A percentile compares a stretch with the other conserved stretches of the same genome.
These are phyloP conservation scores for Aureobasidium leucospermi DNA, from an alignment of 2,329 filamentous ascomycete species.

Conservation along the genomic window DNA sequence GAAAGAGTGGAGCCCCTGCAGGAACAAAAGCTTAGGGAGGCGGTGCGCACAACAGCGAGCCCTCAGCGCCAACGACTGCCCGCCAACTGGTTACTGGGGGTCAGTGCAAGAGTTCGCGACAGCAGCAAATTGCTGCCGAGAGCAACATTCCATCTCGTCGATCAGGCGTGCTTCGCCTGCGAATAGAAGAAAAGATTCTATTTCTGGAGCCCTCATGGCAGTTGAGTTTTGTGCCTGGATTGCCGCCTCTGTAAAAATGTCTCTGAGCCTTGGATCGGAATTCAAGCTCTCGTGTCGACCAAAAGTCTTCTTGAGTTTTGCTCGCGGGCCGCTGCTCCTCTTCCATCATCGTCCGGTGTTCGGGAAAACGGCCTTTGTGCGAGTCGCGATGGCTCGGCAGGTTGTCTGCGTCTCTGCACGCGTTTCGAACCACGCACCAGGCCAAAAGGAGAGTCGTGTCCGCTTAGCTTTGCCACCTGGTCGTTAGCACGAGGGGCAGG, in stretches of 20 bases:
- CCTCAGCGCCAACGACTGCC: neutral
- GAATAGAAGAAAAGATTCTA: conserved; percentile 10
- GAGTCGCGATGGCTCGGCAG: conserved; percentile 1
- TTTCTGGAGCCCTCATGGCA: neutral
- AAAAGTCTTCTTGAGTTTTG: neutral
- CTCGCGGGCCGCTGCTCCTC: conserved; percentile 6
- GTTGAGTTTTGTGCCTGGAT: conserved; percentile 9
- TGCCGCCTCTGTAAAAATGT: neutral
- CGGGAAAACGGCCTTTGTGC: conserved; percentile 1
- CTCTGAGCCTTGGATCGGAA: neutral
- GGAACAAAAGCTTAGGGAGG: conserved; percentile 13
- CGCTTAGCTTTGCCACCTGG: conserved; percentile 3
- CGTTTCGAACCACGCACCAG: conserved; percentile 4
- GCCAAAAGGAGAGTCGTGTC: neutral
- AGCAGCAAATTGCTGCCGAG: conserved; percentile 8
- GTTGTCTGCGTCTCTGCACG: conserved; percentile 3
- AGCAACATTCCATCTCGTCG: conserved; percentile 1
- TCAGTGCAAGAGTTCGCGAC: conserved; percentile 13
- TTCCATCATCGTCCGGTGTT: conserved; percentile 7
- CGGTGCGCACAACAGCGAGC: conserved; percentile 11
- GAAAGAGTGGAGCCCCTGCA: conserved; percentile 15
- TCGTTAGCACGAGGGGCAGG: conserved; percentile 3
- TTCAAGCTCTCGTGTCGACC: conserved; percentile 4
- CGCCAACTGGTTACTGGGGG: neutral
- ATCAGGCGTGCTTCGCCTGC: conserved; percentile 12